Conservation (phyloP, 108 stramenopile species). For the Cyclotella baltica region DNA sequence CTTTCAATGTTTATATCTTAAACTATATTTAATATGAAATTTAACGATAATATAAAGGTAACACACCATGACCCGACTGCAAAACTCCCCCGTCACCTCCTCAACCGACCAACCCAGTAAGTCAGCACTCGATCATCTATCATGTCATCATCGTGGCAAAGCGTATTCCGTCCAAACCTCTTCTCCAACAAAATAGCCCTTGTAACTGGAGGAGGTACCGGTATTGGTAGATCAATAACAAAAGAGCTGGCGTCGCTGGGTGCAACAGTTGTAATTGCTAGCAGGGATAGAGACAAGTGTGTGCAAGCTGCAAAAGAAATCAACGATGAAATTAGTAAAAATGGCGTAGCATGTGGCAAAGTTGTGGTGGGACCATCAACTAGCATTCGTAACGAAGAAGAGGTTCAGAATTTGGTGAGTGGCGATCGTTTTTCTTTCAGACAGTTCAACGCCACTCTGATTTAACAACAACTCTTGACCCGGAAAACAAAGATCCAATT, state of each 20-base stretch:
- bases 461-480: not conserved
- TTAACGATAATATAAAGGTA: too few species aligned
- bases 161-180: slow-evolving; percentile 69
- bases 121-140: too few species aligned
- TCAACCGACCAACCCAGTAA: too few species aligned
- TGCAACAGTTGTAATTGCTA: slow-evolving; percentile 83
- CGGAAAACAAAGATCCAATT: slow-evolving; percentile 39
- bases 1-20: too few species aligned
- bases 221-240: slow-evolving; percentile 81
- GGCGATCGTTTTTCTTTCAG: not conserved
- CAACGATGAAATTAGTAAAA: slow-evolving; percentile 37
- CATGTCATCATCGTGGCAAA: slow-evolving; percentile 46
- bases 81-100: too few species aligned
- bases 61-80: too few species aligned
- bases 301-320: slow-evolving; percentile 65
- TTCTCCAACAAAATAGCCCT: slow-evolving; percentile 78
- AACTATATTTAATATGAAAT: too few species aligned
- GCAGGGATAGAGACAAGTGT: slow-evolving; percentile 67
- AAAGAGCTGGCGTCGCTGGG: slow-evolving; percentile 73
- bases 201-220: slow-evolving; percentile 91
- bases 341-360: slow-evolving; percentile 34
- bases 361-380: slow-evolving; percentile 74
- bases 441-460: not conserved
- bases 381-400: slow-evolving; percentile 77
- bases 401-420: slow-evolving; percentile 62